Conservation (phyloP, 2,329 filamentous ascomycete species). For the Epichloe gansuensis region DNA sequence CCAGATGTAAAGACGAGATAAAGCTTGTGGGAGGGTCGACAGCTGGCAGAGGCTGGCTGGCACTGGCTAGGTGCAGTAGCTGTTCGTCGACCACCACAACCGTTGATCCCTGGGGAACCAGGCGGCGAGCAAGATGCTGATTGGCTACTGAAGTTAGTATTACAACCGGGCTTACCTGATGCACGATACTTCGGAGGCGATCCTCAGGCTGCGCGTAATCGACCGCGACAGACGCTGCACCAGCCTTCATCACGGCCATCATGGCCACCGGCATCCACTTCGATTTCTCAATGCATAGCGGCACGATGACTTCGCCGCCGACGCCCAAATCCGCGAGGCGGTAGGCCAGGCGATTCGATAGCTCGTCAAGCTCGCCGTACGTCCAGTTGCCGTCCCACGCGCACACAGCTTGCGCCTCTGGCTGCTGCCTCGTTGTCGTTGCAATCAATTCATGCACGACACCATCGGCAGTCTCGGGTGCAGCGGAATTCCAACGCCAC, state of each 20-base stretch:
- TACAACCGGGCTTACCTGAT: constrained; percentile 2
- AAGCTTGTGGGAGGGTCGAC: neutral
- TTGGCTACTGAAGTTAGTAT: constrained; percentile 6
- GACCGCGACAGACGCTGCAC: constrained; percentile 16
- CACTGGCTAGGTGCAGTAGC: constrained; percentile 10
- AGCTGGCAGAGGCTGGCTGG: constrained; percentile 19
- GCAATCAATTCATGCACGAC: constrained; percentile 1
- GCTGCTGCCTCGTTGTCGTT: neutral
- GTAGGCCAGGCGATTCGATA: constrained; percentile 11
- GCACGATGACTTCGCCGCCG: constrained; percentile 8
- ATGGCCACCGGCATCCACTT: constrained; percentile 13
- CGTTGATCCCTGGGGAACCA: constrained; percentile 6
- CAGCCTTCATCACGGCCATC: constrained; percentile 17
- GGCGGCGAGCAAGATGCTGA: constrained; percentile 11
- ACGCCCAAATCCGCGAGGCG: constrained; percentile 2
- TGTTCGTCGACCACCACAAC: constrained; percentile 5
- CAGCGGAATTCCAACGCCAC: constrained; percentile 2
- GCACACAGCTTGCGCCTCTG: constrained; percentile 4
- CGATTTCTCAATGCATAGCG: constrained; percentile 18
- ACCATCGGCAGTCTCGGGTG: neutral
- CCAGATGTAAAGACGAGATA: constrained; percentile 12
- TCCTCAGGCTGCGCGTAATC: constrained; percentile 13
- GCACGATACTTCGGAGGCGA: constrained; percentile 8
- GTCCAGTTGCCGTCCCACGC: constrained; percentile 17
- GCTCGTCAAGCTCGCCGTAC: constrained; percentile 12